Base-by-base conservation (phyloP, 2,329 filamentous ascomycete genomes). In the Ilyonectria sp. region DNA sequence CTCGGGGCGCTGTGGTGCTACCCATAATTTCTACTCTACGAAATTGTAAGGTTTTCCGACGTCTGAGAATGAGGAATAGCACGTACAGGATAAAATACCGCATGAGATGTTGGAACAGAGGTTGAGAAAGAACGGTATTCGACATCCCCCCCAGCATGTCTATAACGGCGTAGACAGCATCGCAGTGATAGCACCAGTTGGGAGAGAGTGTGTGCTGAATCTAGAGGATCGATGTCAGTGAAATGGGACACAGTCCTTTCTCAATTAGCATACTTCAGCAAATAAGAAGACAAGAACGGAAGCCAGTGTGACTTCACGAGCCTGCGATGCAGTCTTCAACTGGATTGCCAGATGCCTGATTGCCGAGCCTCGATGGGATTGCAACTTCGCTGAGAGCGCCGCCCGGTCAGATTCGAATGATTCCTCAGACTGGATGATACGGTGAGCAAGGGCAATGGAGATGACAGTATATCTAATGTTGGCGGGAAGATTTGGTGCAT, bases 151-250 rank as follows among this genome's bases (percentile, higher is more conserved):
- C 69, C 9, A 63, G 44, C 15, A 47, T 21, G 9, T 69, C 58
- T 13, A 73, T 68, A n/a, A 73, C 40, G 8, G 68, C 62, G 11
- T 67, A 52, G 0, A 65, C 68, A 0, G 63, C 71, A 61, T 73
- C 64, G 29, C 58, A 56, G 17, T 73, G 71, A 1, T 62, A 53
- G 3, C 70, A 53, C 71, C 71, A 73, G 15, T 46, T 59, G 4
- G 71, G 58, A 1, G 70, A 68, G 29, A 71, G 65, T 9, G 55
- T 68, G 29, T 71, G 69, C 23, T 68, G 68, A 6, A 70, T 62
- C 68, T 71, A 43, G 19, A 11, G 19, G 6, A 9, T 40, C 44
- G 33, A 54, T 33, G 40, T 43, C 3, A 43, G 40, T n/a, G 19
- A 17, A n/a, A 8, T 43, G 17, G 31, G 11, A 33, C 47, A 35